Base-by-base conservation (phyloP, 2,329 filamentous ascomycete species). In the Aspergillus fumigatus region DNA sequence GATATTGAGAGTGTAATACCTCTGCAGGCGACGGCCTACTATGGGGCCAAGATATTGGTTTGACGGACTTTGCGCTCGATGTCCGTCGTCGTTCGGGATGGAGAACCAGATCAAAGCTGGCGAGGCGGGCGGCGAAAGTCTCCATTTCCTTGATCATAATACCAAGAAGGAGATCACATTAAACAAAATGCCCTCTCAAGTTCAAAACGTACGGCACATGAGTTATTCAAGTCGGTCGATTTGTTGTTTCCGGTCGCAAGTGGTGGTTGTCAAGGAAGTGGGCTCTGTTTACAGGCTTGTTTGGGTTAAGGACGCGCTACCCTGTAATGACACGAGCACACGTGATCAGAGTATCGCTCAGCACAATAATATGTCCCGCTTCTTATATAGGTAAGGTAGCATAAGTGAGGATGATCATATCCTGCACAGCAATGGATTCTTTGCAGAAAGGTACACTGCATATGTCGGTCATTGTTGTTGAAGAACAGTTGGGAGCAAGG, bases 121-220 rank as follows among this genome's bases (percentile, higher is more conserved):
- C 86, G 38, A 97, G 77, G 50, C 94, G 90, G 65, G 86, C 88
- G 62, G 91, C 86, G 62, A 86, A 87, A 17, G 88, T 88, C 64
- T 82, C 78, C 77, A 84, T 80, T 57, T 74, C 74, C 17, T 74
- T 61, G 52, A 58, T 58, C 67, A 70, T 72, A 52, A 35, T 59
- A 32, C 54, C 14, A 17, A 41, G 19, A 52, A 32, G 11, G n/a
- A 10, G 45, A 19, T 9, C 41, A n/a, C 35, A 52, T 32, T 21
- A 17, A 11, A 38, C 23, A 23, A 5, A 26, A 35, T 0, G 32
- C 10, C 10, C 5, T 17, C 25, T 14, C n/a, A 52, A 45, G 25
- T 45, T 47, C 21, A 47, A 45, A 9, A 11, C 14, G 10, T 47
- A 23, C 7, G 21, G 43, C 14, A 26, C 21, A 47, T 47, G 11